phyloP scores from a whole-genome alignment of 192 early-diverging fungal genomes.

The Backusella macrospora region DNA sequence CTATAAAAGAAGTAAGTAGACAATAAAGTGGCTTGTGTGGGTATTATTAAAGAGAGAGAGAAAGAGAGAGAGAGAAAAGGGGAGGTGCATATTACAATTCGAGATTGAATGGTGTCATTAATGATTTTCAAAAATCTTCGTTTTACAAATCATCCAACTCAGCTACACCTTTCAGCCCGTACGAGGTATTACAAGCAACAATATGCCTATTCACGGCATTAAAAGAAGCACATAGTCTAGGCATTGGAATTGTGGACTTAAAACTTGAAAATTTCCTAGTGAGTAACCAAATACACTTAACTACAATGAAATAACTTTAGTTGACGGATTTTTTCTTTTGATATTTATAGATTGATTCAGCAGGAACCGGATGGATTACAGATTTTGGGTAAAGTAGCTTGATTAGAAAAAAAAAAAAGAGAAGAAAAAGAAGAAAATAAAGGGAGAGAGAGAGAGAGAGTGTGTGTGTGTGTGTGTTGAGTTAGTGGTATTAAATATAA shows the following conservation, averaged over 20 bases:
- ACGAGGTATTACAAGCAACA: conserved; percentile 19
- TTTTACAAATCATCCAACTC: not conserved
- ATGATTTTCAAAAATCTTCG: not conserved
- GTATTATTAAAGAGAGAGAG: not conserved
- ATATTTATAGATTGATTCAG: conserved; percentile 20
- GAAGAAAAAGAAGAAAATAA: too few relatives aligned
- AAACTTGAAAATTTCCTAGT: conserved; percentile 34
- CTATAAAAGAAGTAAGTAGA: conserved; percentile 18
- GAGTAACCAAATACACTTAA: not conserved
- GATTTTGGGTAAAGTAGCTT: conserved; percentile 29
- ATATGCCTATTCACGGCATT: conserved; percentile 31
- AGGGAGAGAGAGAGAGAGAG: not conserved
- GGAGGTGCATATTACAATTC: not conserved
- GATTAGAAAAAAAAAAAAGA: too few relatives aligned
- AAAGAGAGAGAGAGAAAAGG: not conserved
- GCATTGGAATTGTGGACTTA: conserved; percentile 31
- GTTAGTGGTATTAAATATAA: not conserved
- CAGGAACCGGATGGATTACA: conserved; percentile 27
- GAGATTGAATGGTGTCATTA: not conserved
- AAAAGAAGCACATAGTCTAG: conserved; percentile 9
- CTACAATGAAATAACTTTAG: too few relatives aligned
- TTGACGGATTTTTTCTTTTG: not conserved
- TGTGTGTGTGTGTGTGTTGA: not conserved
- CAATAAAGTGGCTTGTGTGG: not conserved
- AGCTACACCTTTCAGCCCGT: not conserved